Conservation (phyloP, 805 yeast species). For the Suhomyces kilbournensis region DNA sequence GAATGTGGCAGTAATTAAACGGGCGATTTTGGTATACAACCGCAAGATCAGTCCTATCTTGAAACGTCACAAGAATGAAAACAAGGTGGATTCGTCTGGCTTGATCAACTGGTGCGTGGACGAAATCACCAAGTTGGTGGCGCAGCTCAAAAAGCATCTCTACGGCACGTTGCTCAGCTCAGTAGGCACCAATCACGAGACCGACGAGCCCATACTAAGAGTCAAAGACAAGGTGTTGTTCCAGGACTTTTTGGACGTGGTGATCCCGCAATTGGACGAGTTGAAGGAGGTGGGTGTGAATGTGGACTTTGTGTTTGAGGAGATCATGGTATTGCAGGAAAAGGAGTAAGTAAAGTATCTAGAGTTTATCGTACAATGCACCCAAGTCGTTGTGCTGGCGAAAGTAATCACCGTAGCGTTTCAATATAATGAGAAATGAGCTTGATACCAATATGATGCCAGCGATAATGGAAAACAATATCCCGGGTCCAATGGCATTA, state of each 20-base stretch:
- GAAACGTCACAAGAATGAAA: slow-evolving; percentile 21
- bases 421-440: slow-evolving; percentile 43
- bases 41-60: slow-evolving; percentile 22
- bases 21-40: slow-evolving; percentile 54
- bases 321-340: slow-evolving; percentile 19
- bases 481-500: slow-evolving; percentile 66
- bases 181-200: slow-evolving; percentile 21
- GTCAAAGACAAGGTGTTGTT: slow-evolving; percentile 28
- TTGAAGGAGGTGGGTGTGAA: slow-evolving; percentile 67
- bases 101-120: slow-evolving; percentile 76
- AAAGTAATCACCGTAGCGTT: slow-evolving; percentile 56
- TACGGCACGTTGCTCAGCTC: slow-evolving; percentile 57
- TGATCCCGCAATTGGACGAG: slow-evolving; percentile 58
- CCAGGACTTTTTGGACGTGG: slow-evolving; percentile 50
- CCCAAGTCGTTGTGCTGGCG: slow-evolving; percentile 62
- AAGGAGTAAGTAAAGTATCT: slow-evolving; percentile 3
- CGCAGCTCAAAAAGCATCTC: slow-evolving; percentile 62
- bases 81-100: slow-evolving; percentile 42
- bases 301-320: slow-evolving; percentile 64
- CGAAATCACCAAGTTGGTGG: slow-evolving; percentile 58
- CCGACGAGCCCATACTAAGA: slow-evolving; percentile 24
- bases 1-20: slow-evolving; percentile 36
- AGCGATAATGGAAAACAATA: slow-evolving; percentile 63
- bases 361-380: slow-evolving; percentile 51
- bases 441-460: slow-evolving; percentile 51